Conservation (phyloP, 345 rosid genomes). For the Eucalyptus victrix region DNA sequence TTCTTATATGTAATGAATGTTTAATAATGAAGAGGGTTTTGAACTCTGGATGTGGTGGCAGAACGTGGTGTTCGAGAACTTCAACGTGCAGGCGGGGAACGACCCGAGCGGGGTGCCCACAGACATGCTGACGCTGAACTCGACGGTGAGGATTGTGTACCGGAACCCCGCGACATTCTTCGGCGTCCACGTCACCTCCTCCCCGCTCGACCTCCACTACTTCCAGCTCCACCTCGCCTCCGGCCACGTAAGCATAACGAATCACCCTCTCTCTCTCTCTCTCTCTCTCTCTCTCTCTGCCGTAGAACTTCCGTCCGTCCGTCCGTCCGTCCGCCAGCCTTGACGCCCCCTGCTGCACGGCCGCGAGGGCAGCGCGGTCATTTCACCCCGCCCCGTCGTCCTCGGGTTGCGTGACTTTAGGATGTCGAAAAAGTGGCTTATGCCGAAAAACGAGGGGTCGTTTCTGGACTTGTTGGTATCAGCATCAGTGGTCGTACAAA, state of each 20-base stretch:
- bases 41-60: slow-evolving; percentile 4
- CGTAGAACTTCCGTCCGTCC: neutral
- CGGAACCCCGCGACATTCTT: slow-evolving; percentile 75
- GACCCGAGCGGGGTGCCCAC: slow-evolving; percentile 83
- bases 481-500: neutral
- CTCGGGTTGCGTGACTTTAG: neutral
- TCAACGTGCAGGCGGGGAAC: slow-evolving; percentile 82
- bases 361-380: neutral
- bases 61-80: slow-evolving; percentile 71
- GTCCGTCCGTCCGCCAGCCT: neutral
- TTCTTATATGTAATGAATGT: neutral
- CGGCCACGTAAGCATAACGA: slow-evolving; percentile 43
- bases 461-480: neutral
- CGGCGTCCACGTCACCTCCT: slow-evolving; percentile 83
- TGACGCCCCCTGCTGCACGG: neutral
- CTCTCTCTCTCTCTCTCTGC: too few relatives aligned
- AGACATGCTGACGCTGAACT: slow-evolving; percentile 83
- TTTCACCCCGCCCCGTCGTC: neutral
- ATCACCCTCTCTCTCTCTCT: neutral
- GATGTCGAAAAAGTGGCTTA: neutral
- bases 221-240: slow-evolving; percentile 74
- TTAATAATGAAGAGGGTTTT: neutral
- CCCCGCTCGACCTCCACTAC: slow-evolving; percentile 64
- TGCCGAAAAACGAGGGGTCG: neutral
- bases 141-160: slow-evolving; percentile 82